phyloP scores from a whole-genome alignment of 768 basidiomycete genomes.

The Glaciozyma antarctica region DNA sequence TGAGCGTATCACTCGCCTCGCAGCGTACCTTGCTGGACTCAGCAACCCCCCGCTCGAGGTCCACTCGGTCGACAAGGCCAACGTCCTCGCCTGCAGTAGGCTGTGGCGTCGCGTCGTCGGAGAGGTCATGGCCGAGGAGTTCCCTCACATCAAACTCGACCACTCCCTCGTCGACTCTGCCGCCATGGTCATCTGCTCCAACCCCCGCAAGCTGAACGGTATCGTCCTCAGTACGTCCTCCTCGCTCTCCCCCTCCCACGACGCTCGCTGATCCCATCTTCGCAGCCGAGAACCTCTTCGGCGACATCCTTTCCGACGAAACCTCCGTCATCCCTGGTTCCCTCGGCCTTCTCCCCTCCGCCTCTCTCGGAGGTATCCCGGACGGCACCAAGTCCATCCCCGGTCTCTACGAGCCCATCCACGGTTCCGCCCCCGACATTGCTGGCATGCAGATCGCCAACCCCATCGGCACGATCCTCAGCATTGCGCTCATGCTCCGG shows the following conservation, averaged over 20 bases:
- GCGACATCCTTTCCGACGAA: constrained; percentile 70
- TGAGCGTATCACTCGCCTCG: constrained; percentile 87
- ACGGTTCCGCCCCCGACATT: constrained; percentile 67
- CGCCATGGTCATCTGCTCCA: constrained; percentile 86
- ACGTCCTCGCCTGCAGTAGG: constrained; percentile 87
- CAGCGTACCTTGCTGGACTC: constrained; percentile 79
- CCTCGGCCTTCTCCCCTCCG: constrained; percentile 88
- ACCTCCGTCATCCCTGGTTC: constrained; percentile 96
- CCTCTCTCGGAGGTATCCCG: constrained; percentile 74
- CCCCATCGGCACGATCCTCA: constrained; percentile 89
- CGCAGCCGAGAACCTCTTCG: constrained; percentile 37
- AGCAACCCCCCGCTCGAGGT: constrained; percentile 75
- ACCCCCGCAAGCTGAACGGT: constrained; percentile 85
- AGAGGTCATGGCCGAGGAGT: constrained; percentile 72
- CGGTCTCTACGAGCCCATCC: constrained; percentile 92
- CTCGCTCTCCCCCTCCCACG: constrained; percentile 4
- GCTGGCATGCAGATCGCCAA: constrained; percentile 90
- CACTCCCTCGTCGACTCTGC: constrained; percentile 94
- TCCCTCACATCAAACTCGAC: constrained; percentile 73
- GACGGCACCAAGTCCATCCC: constrained; percentile 62
- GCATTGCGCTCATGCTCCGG: constrained; percentile 81
- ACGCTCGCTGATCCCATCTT: constrained; percentile 1
- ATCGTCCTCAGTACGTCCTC: constrained; percentile 72
- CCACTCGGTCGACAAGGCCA: constrained; percentile 95
- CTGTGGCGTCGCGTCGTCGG: constrained; percentile 90